These are phyloP conservation scores for Myxozyma udenii DNA, from an alignment of 805 yeast species.

Conservation along the genomic window DNA sequence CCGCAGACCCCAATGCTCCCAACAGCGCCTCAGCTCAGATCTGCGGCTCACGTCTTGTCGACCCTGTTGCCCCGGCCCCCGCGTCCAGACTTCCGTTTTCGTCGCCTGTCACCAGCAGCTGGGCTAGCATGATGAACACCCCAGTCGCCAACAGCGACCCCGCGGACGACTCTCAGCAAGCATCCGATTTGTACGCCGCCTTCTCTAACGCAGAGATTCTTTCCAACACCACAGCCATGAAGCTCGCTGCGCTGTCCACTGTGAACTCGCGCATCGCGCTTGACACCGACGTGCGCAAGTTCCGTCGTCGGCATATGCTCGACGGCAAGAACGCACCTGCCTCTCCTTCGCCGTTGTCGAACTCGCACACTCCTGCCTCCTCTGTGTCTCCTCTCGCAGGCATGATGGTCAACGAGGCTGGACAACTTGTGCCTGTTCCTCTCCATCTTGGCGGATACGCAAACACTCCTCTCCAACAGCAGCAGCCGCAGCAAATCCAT, in stretches of 20 bases:
- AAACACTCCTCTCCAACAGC: neutral
- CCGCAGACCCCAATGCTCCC: slow-evolving; percentile 6
- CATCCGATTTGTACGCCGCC: slow-evolving; percentile 9
- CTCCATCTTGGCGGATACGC: too few species aligned
- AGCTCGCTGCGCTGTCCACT: slow-evolving; percentile 64
- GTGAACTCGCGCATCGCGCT: slow-evolving; percentile 53
- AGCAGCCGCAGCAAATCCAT: neutral
- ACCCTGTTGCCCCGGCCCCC: neutral
- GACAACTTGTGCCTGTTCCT: slow-evolving; percentile 5
- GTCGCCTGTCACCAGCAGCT: slow-evolving; percentile 25
- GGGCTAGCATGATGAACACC: slow-evolving; percentile 37
- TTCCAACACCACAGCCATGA: slow-evolving; percentile 45
- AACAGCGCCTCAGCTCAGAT: neutral
- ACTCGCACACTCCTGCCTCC: neutral
- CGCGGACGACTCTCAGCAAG: neutral
- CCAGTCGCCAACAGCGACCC: slow-evolving; percentile 22
- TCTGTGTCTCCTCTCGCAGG: slow-evolving; percentile 2
- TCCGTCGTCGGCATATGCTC: slow-evolving; percentile 26
- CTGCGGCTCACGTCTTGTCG: neutral
- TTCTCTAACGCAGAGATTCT: slow-evolving; percentile 35
- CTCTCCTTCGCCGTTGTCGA: slow-evolving; percentile 1
- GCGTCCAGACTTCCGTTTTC: slow-evolving; percentile 7
- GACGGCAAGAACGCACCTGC: neutral
- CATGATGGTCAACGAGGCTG: slow-evolving; percentile 1
- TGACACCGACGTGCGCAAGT: slow-evolving; percentile 40